Conservation (phyloP, 73 alveolate species). For the Tetrahymena elliotti region DNA sequence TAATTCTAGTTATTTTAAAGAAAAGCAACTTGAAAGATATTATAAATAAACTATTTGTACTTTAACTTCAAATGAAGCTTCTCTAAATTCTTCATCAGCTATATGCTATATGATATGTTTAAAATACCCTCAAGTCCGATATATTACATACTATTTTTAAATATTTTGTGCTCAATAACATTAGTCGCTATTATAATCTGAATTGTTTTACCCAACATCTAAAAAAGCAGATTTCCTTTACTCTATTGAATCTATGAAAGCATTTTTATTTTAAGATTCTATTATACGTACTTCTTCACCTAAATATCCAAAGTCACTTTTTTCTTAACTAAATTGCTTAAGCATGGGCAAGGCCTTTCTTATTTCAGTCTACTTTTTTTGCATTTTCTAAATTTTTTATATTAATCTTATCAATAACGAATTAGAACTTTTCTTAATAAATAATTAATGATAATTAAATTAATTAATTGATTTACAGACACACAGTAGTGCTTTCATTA, state of each 20-base stretch:
- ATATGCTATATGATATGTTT: neutral
- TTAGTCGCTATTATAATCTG: neutral
- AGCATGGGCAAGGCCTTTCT: neutral
- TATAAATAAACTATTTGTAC: neutral
- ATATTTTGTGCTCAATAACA: neutral
- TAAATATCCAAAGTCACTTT: neutral
- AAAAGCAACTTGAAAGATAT: too few species aligned
- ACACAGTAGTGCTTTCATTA: too few species aligned
- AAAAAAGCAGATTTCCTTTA: neutral
- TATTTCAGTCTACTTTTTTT: neutral
- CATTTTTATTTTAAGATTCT: neutral
- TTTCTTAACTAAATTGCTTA: neutral
- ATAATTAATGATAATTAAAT: too few species aligned
- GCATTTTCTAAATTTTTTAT: neutral
- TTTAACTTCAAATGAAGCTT: neutral
- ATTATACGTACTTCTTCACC: neutral
- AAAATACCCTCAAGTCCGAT: neutral
- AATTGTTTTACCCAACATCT: neutral
- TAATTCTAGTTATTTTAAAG: neutral
- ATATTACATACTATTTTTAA: neutral
- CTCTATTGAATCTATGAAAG: neutral
- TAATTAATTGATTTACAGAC: too few species aligned
- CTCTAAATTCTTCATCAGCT: neutral
- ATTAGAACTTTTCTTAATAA: neutral
- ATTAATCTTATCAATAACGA: neutral